Evolutionary conservation across 148 eudicot genomes (phyloP).

Genomic region (Diospyros lotus): DNA sequence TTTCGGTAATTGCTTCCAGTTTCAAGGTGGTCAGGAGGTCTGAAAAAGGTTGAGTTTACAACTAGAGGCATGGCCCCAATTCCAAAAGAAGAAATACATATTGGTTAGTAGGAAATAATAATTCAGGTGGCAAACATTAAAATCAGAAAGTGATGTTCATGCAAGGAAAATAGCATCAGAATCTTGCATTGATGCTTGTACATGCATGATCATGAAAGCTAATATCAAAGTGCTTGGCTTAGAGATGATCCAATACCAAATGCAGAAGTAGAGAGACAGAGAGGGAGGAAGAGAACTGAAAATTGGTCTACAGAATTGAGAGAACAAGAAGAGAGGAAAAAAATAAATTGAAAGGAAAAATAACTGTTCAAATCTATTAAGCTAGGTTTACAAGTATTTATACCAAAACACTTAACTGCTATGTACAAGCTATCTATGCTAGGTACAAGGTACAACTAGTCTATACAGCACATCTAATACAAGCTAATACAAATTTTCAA

Average conservation of each 20-base stretch:
- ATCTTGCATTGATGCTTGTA: not conserved
- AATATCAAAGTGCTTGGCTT: too few species aligned
- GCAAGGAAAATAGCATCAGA: not conserved
- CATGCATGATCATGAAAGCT: not conserved
- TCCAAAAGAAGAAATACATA: not conserved
- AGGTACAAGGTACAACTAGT: too few species aligned
- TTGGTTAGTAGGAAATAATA: not conserved
- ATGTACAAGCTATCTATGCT: too few species aligned
- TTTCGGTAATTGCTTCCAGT: not conserved
- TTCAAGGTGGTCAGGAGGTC: too few species aligned
- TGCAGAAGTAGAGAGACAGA: not conserved
- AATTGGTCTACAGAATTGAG: not conserved
- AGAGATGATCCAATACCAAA: too few species aligned
- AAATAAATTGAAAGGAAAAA: too few species aligned
- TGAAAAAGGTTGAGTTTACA: not conserved
- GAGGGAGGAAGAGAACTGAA: not conserved
- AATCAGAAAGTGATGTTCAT: not conserved
- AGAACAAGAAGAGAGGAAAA: too few species aligned
- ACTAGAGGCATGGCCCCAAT: not conserved
- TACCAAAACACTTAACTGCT: too few species aligned
- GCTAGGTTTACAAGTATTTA: too few species aligned
- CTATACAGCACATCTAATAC: too few species aligned
- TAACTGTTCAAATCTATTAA: too few species aligned
- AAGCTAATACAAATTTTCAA: too few species aligned
- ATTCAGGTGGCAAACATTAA: not conserved